Base-by-base conservation (phyloP, 768 basidiomycete genomes). In the Lactarius indigo region DNA sequence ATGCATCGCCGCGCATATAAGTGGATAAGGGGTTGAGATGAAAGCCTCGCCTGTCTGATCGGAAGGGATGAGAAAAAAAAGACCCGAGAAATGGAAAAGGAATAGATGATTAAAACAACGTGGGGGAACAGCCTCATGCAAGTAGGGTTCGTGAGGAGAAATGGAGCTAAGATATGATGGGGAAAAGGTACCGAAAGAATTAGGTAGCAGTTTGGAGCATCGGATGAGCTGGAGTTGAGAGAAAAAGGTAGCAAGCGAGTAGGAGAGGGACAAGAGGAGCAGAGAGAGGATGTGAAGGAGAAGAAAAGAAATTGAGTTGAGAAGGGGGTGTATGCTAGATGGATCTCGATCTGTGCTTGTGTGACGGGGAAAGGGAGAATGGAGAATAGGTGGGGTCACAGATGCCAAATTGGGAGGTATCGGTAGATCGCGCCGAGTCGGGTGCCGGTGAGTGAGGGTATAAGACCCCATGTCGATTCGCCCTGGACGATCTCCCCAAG, bases 81-180 rank as follows among this genome's bases (percentile, higher is more conserved):
- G 70, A 56, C 59, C 61, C 63, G 69, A 68, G 63, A 68, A 68
- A 61, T 63, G 64, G 66, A 69, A 70, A 70, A 70, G 64, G 70
- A 10, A 69, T 69, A 57, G 66, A 62, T 68, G 56, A 69, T 69
- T 69, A 70, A 70, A 70, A 64, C 50, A 70, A 70, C 70, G 70
- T 70, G 70, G 61, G 39, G 31, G 41, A 61, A 61, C 64, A 61
- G 70, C 70, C 70, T 70, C 70, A 57, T 61, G 56, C 39, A n/a
- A 59, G 50, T 44, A 68, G 39, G 69, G 62, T 58, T 54, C 55
- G 30, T 47, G 63, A 39, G 42, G 42, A 30, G 59, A 26, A 64
- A 55, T 59, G 15, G 50, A 54, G n/a, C 33, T n/a, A 26, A 23
- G 55, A 57, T 15, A 56, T 33, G 44, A 61, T 28, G 33, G 37